Base-by-base conservation (phyloP, 2,329 filamentous ascomycete genomes). In the Sporothrix pallida region DNA sequence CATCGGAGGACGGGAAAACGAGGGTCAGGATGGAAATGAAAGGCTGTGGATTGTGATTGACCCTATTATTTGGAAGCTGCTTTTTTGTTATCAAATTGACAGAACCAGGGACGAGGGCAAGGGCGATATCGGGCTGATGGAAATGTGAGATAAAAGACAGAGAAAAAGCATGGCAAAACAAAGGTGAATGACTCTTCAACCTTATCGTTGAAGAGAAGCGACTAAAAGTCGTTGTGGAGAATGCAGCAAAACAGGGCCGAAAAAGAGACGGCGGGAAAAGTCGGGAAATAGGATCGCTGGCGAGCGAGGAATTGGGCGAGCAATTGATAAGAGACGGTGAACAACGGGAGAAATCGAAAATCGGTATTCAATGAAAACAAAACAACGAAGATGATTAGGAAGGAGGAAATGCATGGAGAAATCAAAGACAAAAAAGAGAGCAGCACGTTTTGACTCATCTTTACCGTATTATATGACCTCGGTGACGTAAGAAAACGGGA, bases 101-200 rank as follows among this genome's bases (percentile, higher is more conserved):
- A 37, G 31, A 7, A 26, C 23, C 26, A 50, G 48, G 13, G 63
- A 68, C 8, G 42, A 37, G 31, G 31, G 31, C 1, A 42, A 7
- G 60, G 31, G 48, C 68, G 68, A 70, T 70, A 58, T 70, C 68
- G 68, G 50, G 17, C 50, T 17, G 68, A 42, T 54, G 52, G 52
- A 46, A 17, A 60, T 17, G 13, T 3, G 15, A 31, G n/a, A 56
- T 26, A 58, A 44, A 44, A 58, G 10, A n/a, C 15, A 13, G 1
- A 60, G 8, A 58, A 58, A 70, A 9, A 48, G 52, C 7, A 23
- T 26, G 23, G 23, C 23, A 54, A 23, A 20, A 37, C 31, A 37
- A 37, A 6, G 31, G 3, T 31, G 63, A 48, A 46, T 54, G 67
- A 70, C 50, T 56, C 67, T 70, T 70, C 67, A 70, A 50, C 67